Conservation (phyloP, 1,284 basidiomycete species). For the Boletellus sp. region DNA sequence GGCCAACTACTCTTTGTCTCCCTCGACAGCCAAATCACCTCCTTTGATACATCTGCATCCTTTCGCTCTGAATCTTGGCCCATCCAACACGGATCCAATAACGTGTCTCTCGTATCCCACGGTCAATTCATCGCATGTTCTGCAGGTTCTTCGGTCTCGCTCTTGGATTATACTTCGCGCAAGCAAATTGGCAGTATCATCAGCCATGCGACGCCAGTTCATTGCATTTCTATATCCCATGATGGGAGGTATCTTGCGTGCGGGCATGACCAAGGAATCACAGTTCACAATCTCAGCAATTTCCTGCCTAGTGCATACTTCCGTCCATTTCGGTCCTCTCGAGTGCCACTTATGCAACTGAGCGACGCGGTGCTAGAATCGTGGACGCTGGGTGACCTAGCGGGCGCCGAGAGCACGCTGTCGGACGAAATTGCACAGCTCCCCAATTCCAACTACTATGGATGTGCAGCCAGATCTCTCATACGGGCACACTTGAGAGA, state of each 20-base stretch:
- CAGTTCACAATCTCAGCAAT: not conserved
- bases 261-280: not conserved
- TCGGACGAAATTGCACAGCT: not conserved
- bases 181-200: not conserved
- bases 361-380: not conserved
- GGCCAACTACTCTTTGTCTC: too few species aligned
- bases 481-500: not conserved
- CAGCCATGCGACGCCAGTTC: not conserved
- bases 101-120: not conserved
- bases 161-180: not conserved
- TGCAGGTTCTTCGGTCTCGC: not conserved
- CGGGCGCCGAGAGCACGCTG: not conserved
- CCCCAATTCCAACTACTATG: not conserved
- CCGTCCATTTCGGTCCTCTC: not conserved
- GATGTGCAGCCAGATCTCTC: not conserved
- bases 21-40: not conserved
- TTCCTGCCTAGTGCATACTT: not conserved
- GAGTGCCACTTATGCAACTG: not conserved
- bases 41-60: not conserved
- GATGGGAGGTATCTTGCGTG: slow-evolving; percentile 1
- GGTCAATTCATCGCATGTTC: not conserved
- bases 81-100: not conserved
- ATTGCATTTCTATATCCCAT: not conserved
- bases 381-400: not conserved
- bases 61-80: too few species aligned